Evolutionary conservation across 495 filamentous ascomycete species (phyloP).

Genomic region (Cairneyella variabilis): DNA sequence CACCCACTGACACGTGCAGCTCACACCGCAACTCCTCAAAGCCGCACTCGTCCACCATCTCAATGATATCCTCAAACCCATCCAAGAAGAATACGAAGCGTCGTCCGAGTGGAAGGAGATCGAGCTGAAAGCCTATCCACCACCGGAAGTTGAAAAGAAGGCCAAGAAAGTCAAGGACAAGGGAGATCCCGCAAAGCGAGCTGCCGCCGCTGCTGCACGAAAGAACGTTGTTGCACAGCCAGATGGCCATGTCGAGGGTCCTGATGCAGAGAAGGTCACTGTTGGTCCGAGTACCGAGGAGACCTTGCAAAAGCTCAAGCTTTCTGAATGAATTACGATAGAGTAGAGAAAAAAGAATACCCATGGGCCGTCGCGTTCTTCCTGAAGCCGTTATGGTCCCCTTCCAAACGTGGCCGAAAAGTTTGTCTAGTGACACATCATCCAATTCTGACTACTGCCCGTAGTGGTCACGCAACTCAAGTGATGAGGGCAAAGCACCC

Average conservation of each 20-base stretch:
- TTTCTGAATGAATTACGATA: slow-evolving; percentile 7
- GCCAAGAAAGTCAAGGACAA: slow-evolving; percentile 79
- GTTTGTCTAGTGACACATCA: too few species aligned
- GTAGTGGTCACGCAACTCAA: too few species aligned
- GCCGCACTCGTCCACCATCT: slow-evolving; percentile 67
- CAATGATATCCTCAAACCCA: slow-evolving; percentile 67
- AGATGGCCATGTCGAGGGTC: slow-evolving; percentile 22
- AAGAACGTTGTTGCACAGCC: slow-evolving; percentile 16
- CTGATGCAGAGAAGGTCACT: slow-evolving; percentile 18
- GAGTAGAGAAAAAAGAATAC: slow-evolving; percentile 10
- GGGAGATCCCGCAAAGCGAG: slow-evolving; percentile 40
- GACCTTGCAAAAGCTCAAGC: slow-evolving; percentile 16
- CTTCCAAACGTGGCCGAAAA: too few species aligned
- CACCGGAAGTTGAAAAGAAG: slow-evolving; percentile 52
- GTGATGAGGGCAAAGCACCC: too few species aligned
- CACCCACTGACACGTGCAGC: slow-evolving; percentile 49
- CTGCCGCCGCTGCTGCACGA: slow-evolving; percentile 10
- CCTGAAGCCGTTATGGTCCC: too few species aligned
- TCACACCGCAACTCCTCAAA: slow-evolving; percentile 84
- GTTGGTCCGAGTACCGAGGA: slow-evolving; percentile 19
- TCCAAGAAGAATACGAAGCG: slow-evolving; percentile 64
- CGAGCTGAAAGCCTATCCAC: slow-evolving; percentile 77
- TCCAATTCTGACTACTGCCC: too few species aligned
- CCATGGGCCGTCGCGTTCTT: too few species aligned
- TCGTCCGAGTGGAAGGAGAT: slow-evolving; percentile 79